Base-by-base conservation (phyloP, 345 rosid genomes). In the Eucalyptus globulus region DNA sequence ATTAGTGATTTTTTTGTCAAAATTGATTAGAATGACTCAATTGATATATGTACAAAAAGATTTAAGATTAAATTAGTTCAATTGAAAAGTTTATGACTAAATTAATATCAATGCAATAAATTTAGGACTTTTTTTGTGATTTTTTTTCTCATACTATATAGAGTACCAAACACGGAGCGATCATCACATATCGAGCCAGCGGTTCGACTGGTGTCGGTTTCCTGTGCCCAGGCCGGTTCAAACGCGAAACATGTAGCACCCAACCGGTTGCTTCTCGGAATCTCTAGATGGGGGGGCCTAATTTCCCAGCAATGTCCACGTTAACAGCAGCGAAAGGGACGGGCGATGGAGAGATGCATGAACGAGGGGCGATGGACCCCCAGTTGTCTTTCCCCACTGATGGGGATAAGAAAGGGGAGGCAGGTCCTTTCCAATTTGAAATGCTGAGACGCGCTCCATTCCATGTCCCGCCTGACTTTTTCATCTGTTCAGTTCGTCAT, bases 61-160 rank as follows among this genome's bases (percentile, higher is more conserved):
- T 53, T 19, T 53, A 53, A 53, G 2, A 53, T 0, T 53, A 21
- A 53, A 53, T 53, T 53, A 53, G 0, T 53, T 53, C 26, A 53
- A 1, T 53, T 53, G 2, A 53, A 53, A 53, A 53, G 2, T 53
- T 53, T 53, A 53, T 0, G 5, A 53, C 24, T 19, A 53, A 19
- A 53, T 53, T 53, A 53, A 0, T 19, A 53, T 53, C 1, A 3
- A 53, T 53, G 0, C 0, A 53, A 53, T 53, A 53, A 53, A 2
- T 21, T 53, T 3, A 21, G 0, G 10, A 19, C 0, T 19, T 53
- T 17, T 19, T 53, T 17, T 51, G 3, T 53, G 5, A 5, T 19
- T 19, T 19, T 53, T 53, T 53, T 19, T 7, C 0, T 17, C 4
- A 6, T 50, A 15, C 8, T 53, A 1, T 8, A n/a, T 8, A 0